phyloP scores from a whole-genome alignment of 2,329 filamentous ascomycete genomes.

The Colletotrichum melonis region DNA sequence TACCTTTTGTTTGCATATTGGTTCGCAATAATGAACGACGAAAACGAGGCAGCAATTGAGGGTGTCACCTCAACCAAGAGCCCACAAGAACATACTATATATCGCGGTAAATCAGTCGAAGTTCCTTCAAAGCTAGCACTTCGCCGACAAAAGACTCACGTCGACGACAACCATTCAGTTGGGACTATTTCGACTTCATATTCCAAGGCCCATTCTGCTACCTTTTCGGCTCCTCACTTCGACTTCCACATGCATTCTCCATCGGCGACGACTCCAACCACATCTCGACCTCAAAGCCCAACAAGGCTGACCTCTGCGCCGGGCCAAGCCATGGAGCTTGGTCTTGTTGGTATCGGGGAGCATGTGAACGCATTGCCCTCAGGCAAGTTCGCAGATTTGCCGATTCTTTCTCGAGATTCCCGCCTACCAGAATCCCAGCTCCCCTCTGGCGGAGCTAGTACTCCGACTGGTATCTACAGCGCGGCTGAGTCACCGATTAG shows the following conservation, averaged over 20 bases:
- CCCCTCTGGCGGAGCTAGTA: not conserved
- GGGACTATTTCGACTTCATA: conserved; percentile 7
- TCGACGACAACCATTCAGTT: not conserved
- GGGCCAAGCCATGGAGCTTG: not conserved
- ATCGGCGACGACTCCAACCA: not conserved
- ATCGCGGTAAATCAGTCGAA: not conserved
- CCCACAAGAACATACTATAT: not conserved
- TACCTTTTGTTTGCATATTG: too few species aligned
- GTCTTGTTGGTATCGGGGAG: not conserved
- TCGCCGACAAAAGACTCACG: not conserved
- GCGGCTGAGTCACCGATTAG: too few species aligned
- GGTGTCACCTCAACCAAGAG: too few species aligned
- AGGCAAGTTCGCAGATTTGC: not conserved
- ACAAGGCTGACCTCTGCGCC: not conserved
- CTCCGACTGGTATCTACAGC: not conserved
- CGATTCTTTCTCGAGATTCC: not conserved
- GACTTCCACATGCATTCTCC: not conserved
- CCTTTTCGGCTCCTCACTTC: not conserved
- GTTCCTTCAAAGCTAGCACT: not conserved
- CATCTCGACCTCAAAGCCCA: not conserved
- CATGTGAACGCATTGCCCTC: not conserved
- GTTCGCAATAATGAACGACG: too few species aligned
- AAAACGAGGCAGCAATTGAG: too few species aligned
- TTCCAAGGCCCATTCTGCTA: not conserved
- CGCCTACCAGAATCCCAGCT: not conserved